Percentiles rank a stretch among this genome's conserved stretches.
Conservation (phyloP, 768 basidiomycete genomes). For the Pleurotus cornucopiae region DNA sequence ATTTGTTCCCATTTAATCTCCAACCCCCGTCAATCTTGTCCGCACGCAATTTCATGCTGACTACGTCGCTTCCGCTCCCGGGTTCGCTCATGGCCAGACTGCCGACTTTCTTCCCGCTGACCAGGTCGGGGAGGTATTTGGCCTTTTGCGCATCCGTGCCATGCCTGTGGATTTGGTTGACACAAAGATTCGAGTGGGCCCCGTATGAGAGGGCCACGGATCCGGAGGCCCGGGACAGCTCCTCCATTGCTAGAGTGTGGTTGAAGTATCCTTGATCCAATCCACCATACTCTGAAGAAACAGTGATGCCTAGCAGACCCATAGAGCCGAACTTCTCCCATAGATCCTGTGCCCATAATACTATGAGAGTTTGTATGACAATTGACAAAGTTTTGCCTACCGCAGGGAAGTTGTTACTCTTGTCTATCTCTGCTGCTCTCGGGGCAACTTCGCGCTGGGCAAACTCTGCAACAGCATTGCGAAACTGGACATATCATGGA, state of each 20-base stretch:
- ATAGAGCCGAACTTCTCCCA: conserved; percentile 90
- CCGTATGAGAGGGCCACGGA: conserved; percentile 91
- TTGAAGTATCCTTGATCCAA: conserved; percentile 80
- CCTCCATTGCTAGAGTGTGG: conserved; percentile 93
- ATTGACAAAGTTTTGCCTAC: conserved; percentile 33
- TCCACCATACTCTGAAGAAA: conserved; percentile 76
- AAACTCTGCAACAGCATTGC: conserved; percentile 75
- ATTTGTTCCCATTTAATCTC: conserved; percentile 85
- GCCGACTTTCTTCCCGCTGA: conserved; percentile 81
- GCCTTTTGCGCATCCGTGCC: conserved; percentile 80
- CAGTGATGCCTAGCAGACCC: conserved; percentile 89
- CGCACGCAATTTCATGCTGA: conserved; percentile 85
- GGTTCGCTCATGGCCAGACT: conserved; percentile 94
- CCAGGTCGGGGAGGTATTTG: conserved; percentile 78
- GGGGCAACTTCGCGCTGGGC: conserved; percentile 83
- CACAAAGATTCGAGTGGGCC: conserved; percentile 88
- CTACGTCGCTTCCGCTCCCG: conserved; percentile 91
- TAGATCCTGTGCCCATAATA: conserved; percentile 49
- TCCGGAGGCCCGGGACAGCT: conserved; percentile 84
- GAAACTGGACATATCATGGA: conserved; percentile 51
- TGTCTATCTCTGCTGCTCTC: conserved; percentile 81
- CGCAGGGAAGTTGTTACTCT: conserved; percentile 73
- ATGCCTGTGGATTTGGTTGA: conserved; percentile 81
- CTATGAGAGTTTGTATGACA: too few relatives aligned
- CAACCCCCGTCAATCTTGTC: conserved; percentile 76